A percentile compares a stretch with the other conserved stretches of the same genome.
phyloP scores from a whole-genome alignment of 177 flowering plant genomes.

The Vitis hybrid region DNA sequence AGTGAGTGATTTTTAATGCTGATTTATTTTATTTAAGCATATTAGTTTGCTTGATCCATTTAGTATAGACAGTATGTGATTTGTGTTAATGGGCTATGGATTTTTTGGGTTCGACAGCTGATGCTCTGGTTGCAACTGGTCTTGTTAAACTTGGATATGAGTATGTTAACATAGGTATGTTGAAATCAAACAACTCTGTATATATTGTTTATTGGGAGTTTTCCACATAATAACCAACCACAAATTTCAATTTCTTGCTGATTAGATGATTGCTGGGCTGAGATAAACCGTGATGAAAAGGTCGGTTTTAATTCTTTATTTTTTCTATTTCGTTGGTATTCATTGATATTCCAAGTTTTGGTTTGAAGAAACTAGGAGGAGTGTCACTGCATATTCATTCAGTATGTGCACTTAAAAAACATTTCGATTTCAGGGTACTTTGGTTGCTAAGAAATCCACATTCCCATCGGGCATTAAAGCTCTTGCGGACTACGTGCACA shows the following conservation, averaged over 20 bases:
- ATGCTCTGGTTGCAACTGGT: slow-evolving; percentile 84
- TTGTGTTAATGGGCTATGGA: background rate
- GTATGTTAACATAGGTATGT: slow-evolving; percentile 79
- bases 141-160: slow-evolving; percentile 72
- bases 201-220: background rate
- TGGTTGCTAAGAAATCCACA: slow-evolving; percentile 61
- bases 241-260: background rate
- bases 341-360: too few relatives aligned
- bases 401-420: too few relatives aligned
- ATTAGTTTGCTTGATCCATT: background rate
- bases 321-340: background rate
- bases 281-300: slow-evolving; percentile 51
- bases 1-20: background rate
- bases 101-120: slow-evolving; percentile 47
- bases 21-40: background rate
- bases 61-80: background rate
- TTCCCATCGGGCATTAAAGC: slow-evolving; percentile 94
- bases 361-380: too few relatives aligned
- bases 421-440: slow-evolving; percentile 54
- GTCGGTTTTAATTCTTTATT: slow-evolving; percentile 13
- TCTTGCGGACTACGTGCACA: slow-evolving; percentile 87
- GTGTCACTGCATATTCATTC: too few relatives aligned
- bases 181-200: background rate
- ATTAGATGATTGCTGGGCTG: slow-evolving; percentile 97
- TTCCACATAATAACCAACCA: background rate